These are phyloP conservation scores for Penicillium brevicompactum DNA, from an alignment of 2,329 filamentous ascomycete species.

Conservation along the genomic window DNA sequence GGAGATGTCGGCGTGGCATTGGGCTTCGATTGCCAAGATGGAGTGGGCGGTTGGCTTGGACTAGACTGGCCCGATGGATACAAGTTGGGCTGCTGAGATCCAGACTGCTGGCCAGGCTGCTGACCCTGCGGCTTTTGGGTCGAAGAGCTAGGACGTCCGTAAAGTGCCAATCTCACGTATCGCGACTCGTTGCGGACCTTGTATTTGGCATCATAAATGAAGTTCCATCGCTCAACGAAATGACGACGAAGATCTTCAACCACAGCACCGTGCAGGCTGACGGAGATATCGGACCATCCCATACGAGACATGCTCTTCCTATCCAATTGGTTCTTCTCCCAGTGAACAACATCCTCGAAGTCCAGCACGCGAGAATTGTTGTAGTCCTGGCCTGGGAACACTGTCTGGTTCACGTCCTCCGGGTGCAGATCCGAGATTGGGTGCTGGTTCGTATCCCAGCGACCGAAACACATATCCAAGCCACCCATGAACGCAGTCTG, in stretches of 20 bases:
- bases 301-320: slow-evolving; percentile 78
- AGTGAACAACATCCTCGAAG: slow-evolving; percentile 75
- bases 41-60: slow-evolving; percentile 13
- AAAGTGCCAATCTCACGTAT: slow-evolving; percentile 46
- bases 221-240: slow-evolving; percentile 89
- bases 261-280: slow-evolving; percentile 74
- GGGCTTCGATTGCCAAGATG: slow-evolving; percentile 14
- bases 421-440: slow-evolving; percentile 83
- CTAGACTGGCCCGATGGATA: slow-evolving; percentile 18
- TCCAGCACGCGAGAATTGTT: slow-evolving; percentile 87
- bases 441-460: slow-evolving; percentile 87
- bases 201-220: slow-evolving; percentile 84
- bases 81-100: slow-evolving; percentile 23
- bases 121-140: slow-evolving; percentile 21
- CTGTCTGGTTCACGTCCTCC: slow-evolving; percentile 69
- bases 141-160: slow-evolving; percentile 34
- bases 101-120: slow-evolving; percentile 12
- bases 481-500: slow-evolving; percentile 86
- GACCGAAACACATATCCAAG: slow-evolving; percentile 82
- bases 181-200: slow-evolving; percentile 55
- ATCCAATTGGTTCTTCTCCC: slow-evolving; percentile 84
- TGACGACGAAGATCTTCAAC: slow-evolving; percentile 74
- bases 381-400: slow-evolving; percentile 90
- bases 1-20: not conserved
- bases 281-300: slow-evolving; percentile 87